Conservation (phyloP, 371 early-diverging fungal genomes). For the Syncephalastrum monosporum region DNA sequence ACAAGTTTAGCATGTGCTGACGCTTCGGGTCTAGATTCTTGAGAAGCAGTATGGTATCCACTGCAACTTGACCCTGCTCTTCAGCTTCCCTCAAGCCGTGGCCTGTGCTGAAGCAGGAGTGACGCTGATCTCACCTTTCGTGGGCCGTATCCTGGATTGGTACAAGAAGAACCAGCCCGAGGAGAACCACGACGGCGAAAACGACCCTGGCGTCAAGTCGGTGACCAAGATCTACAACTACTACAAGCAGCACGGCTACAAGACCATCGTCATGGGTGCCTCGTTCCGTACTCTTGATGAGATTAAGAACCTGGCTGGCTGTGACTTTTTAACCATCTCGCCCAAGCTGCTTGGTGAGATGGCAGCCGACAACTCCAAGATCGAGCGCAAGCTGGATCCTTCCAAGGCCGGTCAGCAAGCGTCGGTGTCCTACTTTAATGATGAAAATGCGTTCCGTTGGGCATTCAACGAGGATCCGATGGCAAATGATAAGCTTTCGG, state of each 20-base stretch:
- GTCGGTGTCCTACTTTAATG: constrained; percentile 67
- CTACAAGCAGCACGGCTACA: constrained; percentile 96
- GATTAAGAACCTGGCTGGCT: constrained; percentile 94
- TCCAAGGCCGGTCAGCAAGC: constrained; percentile 55
- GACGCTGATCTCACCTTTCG: constrained; percentile 97
- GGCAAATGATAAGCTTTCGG: constrained; percentile 96
- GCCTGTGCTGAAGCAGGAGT: constrained; percentile 97
- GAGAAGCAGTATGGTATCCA: constrained; percentile 90
- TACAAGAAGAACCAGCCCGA: constrained; percentile 85
- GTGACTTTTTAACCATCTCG: constrained; percentile 96
- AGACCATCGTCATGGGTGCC: constrained; percentile 99
- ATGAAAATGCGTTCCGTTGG: constrained; percentile 94
- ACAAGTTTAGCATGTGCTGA: neutral
- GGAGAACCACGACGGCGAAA: constrained; percentile 65
- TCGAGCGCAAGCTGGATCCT: constrained; percentile 73
- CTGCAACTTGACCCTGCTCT: constrained; percentile 98
- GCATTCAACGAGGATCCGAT: constrained; percentile 95
- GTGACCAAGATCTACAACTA: constrained; percentile 96
- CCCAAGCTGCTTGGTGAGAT: constrained; percentile 85
- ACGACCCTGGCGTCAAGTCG: constrained; percentile 94
- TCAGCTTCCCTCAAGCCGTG: constrained; percentile 92
- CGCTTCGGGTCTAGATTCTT: constrained; percentile 36
- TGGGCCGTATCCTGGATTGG: constrained; percentile 98
- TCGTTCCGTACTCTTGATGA: constrained; percentile 97
- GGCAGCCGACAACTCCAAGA: constrained; percentile 52